A percentile compares a stretch with the other conserved stretches of the same genome.
phyloP scores from a whole-genome alignment of 1,284 basidiomycete species.

The Rhodofomes roseus region DNA sequence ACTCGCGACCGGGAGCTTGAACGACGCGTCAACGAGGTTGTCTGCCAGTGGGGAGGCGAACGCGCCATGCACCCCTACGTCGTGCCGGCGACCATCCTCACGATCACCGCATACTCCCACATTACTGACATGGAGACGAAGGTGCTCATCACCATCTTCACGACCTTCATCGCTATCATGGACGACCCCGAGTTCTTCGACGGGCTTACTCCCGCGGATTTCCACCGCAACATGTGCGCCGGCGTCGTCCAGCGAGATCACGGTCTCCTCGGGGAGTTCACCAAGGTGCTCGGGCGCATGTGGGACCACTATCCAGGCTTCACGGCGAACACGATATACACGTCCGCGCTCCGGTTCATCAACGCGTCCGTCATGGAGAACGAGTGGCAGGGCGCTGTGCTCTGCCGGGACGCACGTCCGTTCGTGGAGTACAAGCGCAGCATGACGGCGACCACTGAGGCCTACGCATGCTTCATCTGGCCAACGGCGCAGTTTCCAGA shows the following conservation, averaged over 20 bases:
- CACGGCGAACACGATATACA: conserved; percentile 12
- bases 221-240: conserved; percentile 11
- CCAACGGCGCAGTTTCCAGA: conserved; percentile 13
- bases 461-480: conserved; percentile 17
- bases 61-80: not conserved
- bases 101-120: conserved; percentile 13
- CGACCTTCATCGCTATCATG: conserved; percentile 8
- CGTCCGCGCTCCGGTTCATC: conserved; percentile 14
- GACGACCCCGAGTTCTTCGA: conserved; percentile 14
- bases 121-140: conserved; percentile 11
- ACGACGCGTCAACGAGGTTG: conserved; percentile 3
- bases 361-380: conserved; percentile 16
- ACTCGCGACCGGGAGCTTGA: conserved; percentile 4
- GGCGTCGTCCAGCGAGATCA: conserved; percentile 13
- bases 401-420: not conserved
- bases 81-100: conserved; percentile 5
- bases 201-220: conserved; percentile 10
- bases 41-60: not conserved
- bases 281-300: conserved; percentile 8
- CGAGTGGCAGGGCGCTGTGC: conserved; percentile 4
- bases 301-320: conserved; percentile 13
- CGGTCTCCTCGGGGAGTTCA: conserved; percentile 11
- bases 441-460: conserved; percentile 12
- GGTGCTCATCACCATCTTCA: conserved; percentile 14
- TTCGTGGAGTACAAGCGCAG: conserved; percentile 13